These are phyloP conservation scores for Aspergillus novofumigatus DNA, from an alignment of 2,329 filamentous ascomycete species.

Conservation along the genomic window DNA sequence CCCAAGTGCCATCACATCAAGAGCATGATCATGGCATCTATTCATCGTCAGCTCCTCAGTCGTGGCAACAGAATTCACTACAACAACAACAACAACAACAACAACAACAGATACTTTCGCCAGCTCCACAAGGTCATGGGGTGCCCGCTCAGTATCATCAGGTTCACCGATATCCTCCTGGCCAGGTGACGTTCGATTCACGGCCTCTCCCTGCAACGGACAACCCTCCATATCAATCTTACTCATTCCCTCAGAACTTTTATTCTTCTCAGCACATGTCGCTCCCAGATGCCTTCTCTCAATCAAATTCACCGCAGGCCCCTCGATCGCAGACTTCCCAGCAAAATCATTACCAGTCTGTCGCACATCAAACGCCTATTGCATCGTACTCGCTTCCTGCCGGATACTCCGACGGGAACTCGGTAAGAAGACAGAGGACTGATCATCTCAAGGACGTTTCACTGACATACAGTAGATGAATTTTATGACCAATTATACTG, in stretches of 20 bases:
- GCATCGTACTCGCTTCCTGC: slow-evolving; percentile 25
- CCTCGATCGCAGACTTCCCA: slow-evolving; percentile 20
- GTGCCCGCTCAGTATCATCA: slow-evolving; percentile 29
- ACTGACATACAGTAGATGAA: slow-evolving; percentile 22
- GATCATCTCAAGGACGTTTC: background rate
- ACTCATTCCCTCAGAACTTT: slow-evolving; percentile 28
- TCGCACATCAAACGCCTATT: slow-evolving; percentile 17
- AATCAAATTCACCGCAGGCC: slow-evolving; percentile 21
- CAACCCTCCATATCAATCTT: slow-evolving; percentile 30
- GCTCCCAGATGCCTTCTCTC: slow-evolving; percentile 25
- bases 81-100: slow-evolving; percentile 5
- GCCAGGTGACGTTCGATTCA: slow-evolving; percentile 28
- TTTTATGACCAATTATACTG: slow-evolving; percentile 28
- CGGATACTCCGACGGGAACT: slow-evolving; percentile 21
- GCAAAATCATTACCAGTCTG: slow-evolving; percentile 14
- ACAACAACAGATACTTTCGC: slow-evolving; percentile 8
- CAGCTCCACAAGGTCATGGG: slow-evolving; percentile 24
- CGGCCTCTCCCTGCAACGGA: slow-evolving; percentile 25
- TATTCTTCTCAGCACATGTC: slow-evolving; percentile 27
- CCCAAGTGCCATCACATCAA: slow-evolving; percentile 18
- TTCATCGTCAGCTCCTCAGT: slow-evolving; percentile 24
- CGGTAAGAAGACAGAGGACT: slow-evolving; percentile 13
- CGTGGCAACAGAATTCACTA: slow-evolving; percentile 32
- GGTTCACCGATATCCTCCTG: slow-evolving; percentile 28
- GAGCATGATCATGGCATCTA: slow-evolving; percentile 32